Conservation (phyloP, 2,329 filamentous ascomycete species). For the Myriangium duriaei region DNA sequence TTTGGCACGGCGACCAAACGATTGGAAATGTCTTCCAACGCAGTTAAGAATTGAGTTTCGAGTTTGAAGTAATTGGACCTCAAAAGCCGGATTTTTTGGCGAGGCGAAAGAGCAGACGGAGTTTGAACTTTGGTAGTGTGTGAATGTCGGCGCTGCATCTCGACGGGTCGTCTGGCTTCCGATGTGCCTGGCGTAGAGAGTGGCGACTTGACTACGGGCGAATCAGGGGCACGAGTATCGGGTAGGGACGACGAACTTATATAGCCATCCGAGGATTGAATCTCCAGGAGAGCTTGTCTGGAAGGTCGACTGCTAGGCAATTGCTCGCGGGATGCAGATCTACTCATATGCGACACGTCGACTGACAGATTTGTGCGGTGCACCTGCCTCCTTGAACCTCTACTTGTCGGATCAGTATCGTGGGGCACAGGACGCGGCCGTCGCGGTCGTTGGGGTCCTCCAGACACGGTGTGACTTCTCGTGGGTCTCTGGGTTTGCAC, state of each 20-base stretch:
- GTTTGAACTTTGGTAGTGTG: slow-evolving; percentile 43
- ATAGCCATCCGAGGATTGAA: slow-evolving; percentile 18
- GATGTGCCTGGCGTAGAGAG: slow-evolving; percentile 5
- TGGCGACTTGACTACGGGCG: slow-evolving; percentile 4
- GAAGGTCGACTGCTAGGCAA: slow-evolving; percentile 12
- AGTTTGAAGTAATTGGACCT: slow-evolving; percentile 74
- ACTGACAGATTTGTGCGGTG: slow-evolving; percentile 5
- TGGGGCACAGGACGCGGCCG: slow-evolving; percentile 26
- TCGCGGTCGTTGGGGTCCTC: slow-evolving; percentile 30
- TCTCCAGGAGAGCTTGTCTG: slow-evolving; percentile 29
- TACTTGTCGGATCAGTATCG: slow-evolving; percentile 11
- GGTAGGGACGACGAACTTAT: slow-evolving; percentile 23
- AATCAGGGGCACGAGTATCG: slow-evolving; percentile 15
- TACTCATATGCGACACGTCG: slow-evolving; percentile 4
- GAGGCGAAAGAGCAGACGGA: slow-evolving; percentile 48
- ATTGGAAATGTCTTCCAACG: slow-evolving; percentile 73
- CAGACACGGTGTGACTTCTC: slow-evolving; percentile 57
- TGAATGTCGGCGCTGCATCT: slow-evolving; percentile 41
- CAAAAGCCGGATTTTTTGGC: slow-evolving; percentile 59
- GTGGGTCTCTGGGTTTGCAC: slow-evolving; percentile 44
- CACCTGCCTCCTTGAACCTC: background rate
- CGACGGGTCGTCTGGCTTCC: slow-evolving; percentile 21
- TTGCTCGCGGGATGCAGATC: background rate
- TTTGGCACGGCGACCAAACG: slow-evolving; percentile 74
- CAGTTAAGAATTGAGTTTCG: slow-evolving; percentile 67